phyloP scores from a whole-genome alignment of 2,329 filamentous ascomycete species.

The Exophiala viscosa region DNA sequence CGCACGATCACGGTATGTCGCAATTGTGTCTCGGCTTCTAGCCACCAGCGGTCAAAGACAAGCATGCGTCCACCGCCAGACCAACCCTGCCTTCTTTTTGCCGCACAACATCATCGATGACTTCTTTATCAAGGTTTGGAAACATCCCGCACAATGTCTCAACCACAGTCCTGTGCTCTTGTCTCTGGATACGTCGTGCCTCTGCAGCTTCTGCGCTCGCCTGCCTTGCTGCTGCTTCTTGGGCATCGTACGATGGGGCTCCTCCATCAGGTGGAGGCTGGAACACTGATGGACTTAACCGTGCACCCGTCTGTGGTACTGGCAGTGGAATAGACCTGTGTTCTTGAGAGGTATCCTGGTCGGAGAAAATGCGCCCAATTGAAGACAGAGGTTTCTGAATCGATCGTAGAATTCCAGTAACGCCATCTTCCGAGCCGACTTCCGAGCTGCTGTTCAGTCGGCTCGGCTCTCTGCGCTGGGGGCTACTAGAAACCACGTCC shows the following conservation, averaged over 20 bases:
- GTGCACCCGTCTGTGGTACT: slow-evolving; percentile 35
- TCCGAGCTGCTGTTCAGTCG: slow-evolving; percentile 44
- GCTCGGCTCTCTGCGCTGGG: slow-evolving; percentile 31
- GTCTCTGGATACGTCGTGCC: slow-evolving; percentile 73
- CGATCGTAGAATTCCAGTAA: slow-evolving; percentile 78
- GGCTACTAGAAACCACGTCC: slow-evolving; percentile 53
- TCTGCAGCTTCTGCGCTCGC: slow-evolving; percentile 87
- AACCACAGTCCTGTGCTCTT: slow-evolving; percentile 85
- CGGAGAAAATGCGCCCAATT: slow-evolving; percentile 92
- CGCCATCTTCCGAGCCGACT: slow-evolving; percentile 68
- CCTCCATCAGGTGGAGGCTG: slow-evolving; percentile 41
- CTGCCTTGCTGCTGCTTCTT: slow-evolving; percentile 85
- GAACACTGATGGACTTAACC: slow-evolving; percentile 48
- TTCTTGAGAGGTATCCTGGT: slow-evolving; percentile 49
- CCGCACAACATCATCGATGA: slow-evolving; percentile 95
- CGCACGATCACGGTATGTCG: too few relatives aligned
- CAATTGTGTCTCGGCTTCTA: slow-evolving; percentile 2
- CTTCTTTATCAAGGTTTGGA: slow-evolving; percentile 84
- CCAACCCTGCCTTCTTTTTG: slow-evolving; percentile 91
- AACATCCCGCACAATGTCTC: slow-evolving; percentile 97
- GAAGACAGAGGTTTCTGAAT: slow-evolving; percentile 88
- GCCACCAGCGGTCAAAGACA: slow-evolving; percentile 58
- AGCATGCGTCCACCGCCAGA: slow-evolving; percentile 78
- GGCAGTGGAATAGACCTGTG: slow-evolving; percentile 26
- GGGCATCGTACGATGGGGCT: slow-evolving; percentile 53